Evolutionary conservation across 176 grass and related monocot genomes (phyloP), one percentile per base, ranked within the genome.

Genomic region (Rhynchospora pubera): DNA sequence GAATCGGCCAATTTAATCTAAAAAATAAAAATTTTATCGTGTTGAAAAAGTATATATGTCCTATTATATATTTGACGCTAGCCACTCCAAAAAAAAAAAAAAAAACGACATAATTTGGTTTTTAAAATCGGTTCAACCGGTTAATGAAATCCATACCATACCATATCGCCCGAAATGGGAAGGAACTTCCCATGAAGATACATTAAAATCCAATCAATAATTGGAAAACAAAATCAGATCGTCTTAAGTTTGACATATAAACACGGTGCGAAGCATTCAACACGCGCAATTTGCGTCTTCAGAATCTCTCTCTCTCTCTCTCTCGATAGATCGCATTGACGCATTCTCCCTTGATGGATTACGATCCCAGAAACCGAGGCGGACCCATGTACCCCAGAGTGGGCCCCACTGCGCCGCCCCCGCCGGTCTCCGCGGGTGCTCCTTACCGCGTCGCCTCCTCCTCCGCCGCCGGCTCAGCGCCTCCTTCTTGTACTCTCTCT

Each of bases 341-440:
- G n/a, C n/a, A n/a, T n/a, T n/a, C n/a, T n/a, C n/a, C n/a, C n/a
- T n/a, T n/a, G 47, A 82, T 82, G 79, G 79, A 82, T 82, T 82
- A 67, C 79, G 79, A 82, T 67, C 79, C 22, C 16, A 82, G 79
- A 65, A 82, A 51, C 79, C 61, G 79, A 32, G 14, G 21, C 6
- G 61, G 79, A 26, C 45, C 65, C 65, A 55, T 82, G 51, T 87
- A 87, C 56, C 85, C 78, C 24, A 55, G 79, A 47, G 67, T 87
- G 57, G 43, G 43, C 10, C 34, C 85, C 18, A 74, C 66, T 5
- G 65, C 63, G 3, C 78, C 66, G 23, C 85, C 66, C 14, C 42
- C 79, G 56, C 79, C 79, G 32, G 79, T 53, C 5, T 60, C 66
- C 10, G 79, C 51, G 23, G 78, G 64, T 3, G 67, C 79, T 55